A percentile compares a stretch with the other conserved stretches of the same genome.
These are phyloP conservation scores for Candida gigantensis DNA, from an alignment of 1,139 yeast genomes.

Conservation along the genomic window DNA sequence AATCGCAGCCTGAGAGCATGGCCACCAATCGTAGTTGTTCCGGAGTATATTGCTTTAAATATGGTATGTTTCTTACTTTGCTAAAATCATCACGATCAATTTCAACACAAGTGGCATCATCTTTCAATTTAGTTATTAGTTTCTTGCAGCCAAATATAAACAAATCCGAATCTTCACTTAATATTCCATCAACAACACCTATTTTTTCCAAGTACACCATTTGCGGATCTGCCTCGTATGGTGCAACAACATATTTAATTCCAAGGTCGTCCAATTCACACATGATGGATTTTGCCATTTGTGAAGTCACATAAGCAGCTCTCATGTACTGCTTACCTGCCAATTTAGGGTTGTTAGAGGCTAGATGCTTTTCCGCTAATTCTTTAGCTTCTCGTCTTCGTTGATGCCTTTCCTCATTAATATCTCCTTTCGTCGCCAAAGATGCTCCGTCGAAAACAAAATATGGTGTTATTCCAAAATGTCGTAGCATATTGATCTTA, in stretches of 20 bases:
- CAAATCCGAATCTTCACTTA: constrained; percentile 94
- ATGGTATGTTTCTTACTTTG: constrained; percentile 47
- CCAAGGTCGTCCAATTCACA: constrained; percentile 61
- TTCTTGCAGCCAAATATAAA: constrained; percentile 81
- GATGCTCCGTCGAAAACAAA: constrained; percentile 94
- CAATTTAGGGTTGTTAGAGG: constrained; percentile 52
- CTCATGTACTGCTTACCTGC: constrained; percentile 76
- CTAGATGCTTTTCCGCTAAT: constrained; percentile 52
- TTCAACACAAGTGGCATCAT: constrained; percentile 73
- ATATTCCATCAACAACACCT: constrained; percentile 79
- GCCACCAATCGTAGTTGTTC: constrained; percentile 77
- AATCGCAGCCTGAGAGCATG: constrained; percentile 92
- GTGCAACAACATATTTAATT: constrained; percentile 85
- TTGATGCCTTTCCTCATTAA: constrained; percentile 64
- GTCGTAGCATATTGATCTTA: constrained; percentile 63
- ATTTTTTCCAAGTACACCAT: constrained; percentile 82
- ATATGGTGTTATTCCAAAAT: constrained; percentile 76
- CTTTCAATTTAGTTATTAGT: constrained; percentile 79
- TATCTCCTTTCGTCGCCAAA: constrained; percentile 74
- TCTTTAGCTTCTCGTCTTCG: constrained; percentile 58
- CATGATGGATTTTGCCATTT: constrained; percentile 86
- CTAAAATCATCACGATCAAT: constrained; percentile 57
- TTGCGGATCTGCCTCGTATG: constrained; percentile 98
- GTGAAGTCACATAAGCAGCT: constrained; percentile 85
- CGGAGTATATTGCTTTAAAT: constrained; percentile 45